A percentile compares a stretch with the other conserved stretches of the same genome.
Conservation (phyloP, 73 alveolate genomes). For the Symbiodinium natans region DNA sequence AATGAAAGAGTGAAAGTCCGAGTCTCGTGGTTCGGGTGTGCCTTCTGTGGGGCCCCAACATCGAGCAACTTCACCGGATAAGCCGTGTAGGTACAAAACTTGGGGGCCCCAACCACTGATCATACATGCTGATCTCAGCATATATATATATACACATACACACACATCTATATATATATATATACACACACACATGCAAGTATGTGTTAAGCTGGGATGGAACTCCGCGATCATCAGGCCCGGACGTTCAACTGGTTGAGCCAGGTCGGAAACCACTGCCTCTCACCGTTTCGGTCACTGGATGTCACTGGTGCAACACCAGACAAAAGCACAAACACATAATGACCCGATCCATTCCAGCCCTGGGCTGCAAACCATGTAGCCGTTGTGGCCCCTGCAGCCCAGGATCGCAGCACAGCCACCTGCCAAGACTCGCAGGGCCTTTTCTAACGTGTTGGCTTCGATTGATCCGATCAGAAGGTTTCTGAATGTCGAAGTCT, state of each 20-base stretch:
- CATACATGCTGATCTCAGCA: neutral
- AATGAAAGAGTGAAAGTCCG: no score
- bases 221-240: neutral
- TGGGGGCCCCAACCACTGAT: neutral
- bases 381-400: conserved; percentile 70
- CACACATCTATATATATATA: no score
- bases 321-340: neutral
- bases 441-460: no score
- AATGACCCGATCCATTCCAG: neutral
- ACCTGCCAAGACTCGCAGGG: neutral
- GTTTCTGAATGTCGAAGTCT: no score
- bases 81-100: no score
- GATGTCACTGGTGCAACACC: neutral
- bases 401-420: conserved; percentile 62
- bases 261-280: conserved; percentile 75
- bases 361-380: conserved; percentile 27
- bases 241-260: conserved; percentile 60
- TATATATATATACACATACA: no score
- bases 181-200: no score
- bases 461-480: no score
- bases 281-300: neutral
- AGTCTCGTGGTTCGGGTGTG: no score
- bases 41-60: no score
- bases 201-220: no score
- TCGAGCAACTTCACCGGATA: no score